A percentile compares a stretch with the other conserved stretches of the same genome.
Conservation (phyloP, 1,284 basidiomycete species). For the Sanghuangporus sanghuang region DNA sequence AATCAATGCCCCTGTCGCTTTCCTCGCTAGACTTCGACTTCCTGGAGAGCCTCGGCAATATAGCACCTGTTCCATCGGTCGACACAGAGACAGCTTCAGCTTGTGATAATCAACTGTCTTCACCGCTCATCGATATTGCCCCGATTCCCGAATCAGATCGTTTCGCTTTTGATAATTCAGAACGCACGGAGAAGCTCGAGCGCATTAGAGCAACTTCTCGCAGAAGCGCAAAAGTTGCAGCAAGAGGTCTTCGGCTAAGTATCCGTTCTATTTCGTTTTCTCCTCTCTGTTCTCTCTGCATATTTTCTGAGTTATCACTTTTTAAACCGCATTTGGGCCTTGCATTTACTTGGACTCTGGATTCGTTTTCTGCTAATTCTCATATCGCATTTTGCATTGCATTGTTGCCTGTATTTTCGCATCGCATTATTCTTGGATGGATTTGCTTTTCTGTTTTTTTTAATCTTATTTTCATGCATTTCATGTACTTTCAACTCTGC, state of each 20-base stretch:
- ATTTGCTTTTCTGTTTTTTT: too few relatives aligned
- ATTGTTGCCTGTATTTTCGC: too few relatives aligned
- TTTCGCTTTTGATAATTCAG: neutral
- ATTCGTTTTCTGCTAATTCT: too few relatives aligned
- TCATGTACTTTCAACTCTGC: too few relatives aligned
- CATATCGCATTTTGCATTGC: too few relatives aligned
- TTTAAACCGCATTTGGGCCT: neutral
- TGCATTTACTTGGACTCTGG: too few relatives aligned
- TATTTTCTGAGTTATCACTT: neutral
- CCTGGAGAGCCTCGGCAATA: neutral
- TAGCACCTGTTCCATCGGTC: too few relatives aligned
- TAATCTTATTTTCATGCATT: too few relatives aligned
- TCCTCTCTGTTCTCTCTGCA: neutral
- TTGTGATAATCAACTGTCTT: neutral
- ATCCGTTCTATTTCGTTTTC: neutral
- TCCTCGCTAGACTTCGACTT: neutral
- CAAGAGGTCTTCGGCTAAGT: conserved; percentile 10
- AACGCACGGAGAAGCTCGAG: neutral
- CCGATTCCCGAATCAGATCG: neutral
- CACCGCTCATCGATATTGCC: neutral
- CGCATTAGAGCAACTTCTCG: neutral
- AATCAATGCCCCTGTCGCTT: neutral
- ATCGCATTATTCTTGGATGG: neutral
- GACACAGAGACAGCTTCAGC: neutral
- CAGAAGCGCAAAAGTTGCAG: neutral